These are phyloP conservation scores for Rusavskia elegans DNA, from an alignment of 495 filamentous ascomycete genomes.

Conservation along the genomic window DNA sequence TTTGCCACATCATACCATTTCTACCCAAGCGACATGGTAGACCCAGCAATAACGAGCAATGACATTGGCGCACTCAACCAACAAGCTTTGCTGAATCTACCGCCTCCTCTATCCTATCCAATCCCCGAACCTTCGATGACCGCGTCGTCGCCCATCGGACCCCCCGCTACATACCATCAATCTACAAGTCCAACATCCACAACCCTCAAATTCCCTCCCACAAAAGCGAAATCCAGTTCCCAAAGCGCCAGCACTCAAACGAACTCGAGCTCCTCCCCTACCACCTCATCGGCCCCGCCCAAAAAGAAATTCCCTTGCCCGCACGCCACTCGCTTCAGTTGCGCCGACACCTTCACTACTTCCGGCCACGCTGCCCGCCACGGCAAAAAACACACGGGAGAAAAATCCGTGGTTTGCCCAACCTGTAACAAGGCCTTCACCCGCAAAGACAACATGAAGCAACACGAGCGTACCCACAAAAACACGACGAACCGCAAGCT, in stretches of 20 bases:
- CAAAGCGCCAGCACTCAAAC: not conserved
- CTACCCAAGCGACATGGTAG: not conserved
- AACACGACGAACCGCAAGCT: not conserved
- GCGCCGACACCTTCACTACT: constrained; percentile 78
- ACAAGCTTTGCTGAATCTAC: constrained; percentile 5
- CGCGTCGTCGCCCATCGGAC: constrained; percentile 11
- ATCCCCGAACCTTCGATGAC: constrained; percentile 12
- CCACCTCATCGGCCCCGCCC: constrained; percentile 5
- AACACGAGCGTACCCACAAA: constrained; percentile 80
- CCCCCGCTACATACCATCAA: constrained; percentile 16
- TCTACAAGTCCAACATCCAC: constrained; percentile 15
- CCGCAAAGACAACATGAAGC: constrained; percentile 96
- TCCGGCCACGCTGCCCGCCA: constrained; percentile 94
- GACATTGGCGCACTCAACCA: constrained; percentile 12
- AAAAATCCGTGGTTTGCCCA: constrained; percentile 81
- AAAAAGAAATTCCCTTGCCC: constrained; percentile 43
- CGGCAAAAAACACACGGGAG: constrained; percentile 90
- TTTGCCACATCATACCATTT: not conserved
- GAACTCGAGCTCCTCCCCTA: constrained; percentile 1
- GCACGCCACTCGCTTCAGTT: constrained; percentile 46
- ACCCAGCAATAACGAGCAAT: not conserved
- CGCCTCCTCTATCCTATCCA: not conserved
- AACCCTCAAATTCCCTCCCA: constrained; percentile 4
- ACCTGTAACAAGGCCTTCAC: constrained; percentile 92
- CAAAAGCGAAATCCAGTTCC: not conserved